Evolutionary conservation across 164 flowering plant species (phyloP).

Genomic region (Magnolia sinica): DNA sequence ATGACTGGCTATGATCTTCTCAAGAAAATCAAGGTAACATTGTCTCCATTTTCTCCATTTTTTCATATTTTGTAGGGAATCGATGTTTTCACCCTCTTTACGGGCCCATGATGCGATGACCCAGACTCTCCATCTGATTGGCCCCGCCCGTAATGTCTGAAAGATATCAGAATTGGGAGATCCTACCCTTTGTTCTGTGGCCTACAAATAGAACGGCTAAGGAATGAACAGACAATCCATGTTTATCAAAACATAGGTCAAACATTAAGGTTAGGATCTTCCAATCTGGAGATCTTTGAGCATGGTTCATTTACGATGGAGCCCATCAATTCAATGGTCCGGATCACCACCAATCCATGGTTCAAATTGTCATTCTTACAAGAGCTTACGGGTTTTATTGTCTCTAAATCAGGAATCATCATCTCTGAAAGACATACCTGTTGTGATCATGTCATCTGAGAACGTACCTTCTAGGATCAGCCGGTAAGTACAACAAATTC

Average conservation of each 20-base stretch:
- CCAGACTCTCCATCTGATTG: too few species aligned
- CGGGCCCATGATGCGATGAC: neutral
- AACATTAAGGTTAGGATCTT: too few species aligned
- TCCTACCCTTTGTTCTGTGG: too few species aligned
- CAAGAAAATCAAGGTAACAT: conserved; percentile 37
- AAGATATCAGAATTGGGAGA: too few species aligned
- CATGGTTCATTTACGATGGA: too few species aligned
- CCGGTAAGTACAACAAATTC: conserved; percentile 43
- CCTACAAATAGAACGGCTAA: too few species aligned
- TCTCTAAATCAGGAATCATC: conserved; percentile 59
- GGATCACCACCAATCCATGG: too few species aligned
- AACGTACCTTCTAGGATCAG: conserved; percentile 83
- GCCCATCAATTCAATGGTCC: too few species aligned
- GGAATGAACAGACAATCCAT: too few species aligned
- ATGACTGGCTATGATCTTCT: conserved; percentile 55
- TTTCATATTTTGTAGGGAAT: neutral
- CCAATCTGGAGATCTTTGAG: too few species aligned
- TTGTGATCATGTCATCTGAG: conserved; percentile 96
- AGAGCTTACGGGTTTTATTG: neutral
- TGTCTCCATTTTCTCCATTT: neutral
- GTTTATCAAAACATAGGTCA: too few species aligned
- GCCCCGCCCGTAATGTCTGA: too few species aligned
- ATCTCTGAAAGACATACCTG: conserved; percentile 73
- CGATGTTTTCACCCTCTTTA: neutral
- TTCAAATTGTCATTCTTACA: neutral